Conservation (phyloP, 2,329 filamentous ascomycete species). For the Magnaporthiopsis incrustans region DNA sequence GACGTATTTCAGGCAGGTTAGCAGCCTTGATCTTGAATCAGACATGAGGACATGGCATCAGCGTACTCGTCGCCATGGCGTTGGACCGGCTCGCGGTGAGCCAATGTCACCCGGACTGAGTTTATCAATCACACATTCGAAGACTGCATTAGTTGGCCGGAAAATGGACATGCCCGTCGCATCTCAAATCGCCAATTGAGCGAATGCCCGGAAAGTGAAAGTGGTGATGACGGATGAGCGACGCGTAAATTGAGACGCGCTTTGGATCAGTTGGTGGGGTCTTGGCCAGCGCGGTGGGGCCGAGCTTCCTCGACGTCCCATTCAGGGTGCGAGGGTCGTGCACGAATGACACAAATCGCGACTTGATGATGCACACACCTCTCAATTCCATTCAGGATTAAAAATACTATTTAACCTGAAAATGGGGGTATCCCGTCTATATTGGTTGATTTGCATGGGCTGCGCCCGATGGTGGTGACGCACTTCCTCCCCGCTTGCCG, state of each 20-base stretch:
- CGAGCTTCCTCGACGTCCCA: neutral
- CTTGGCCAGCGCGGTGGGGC: neutral
- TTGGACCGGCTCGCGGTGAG: neutral
- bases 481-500: neutral
- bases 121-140: neutral
- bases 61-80: slow-evolving; percentile 27
- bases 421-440: neutral
- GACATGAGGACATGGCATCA: neutral
- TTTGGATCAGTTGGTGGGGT: neutral
- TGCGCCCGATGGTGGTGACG: neutral
- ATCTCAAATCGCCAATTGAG: neutral
- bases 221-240: neutral
- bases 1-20: slow-evolving; percentile 2
- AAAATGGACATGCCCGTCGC: neutral
- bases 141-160: neutral
- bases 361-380: neutral
- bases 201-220: neutral
- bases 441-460: neutral
- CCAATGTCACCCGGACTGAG: neutral
- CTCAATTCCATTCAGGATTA: neutral
- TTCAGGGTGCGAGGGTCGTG: neutral
- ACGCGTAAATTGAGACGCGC: slow-evolving; percentile 3
- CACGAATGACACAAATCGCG: neutral
- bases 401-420: neutral
- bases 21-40: neutral